Percentiles rank a stretch among this genome's conserved stretches.
phyloP scores from a whole-genome alignment of 2,329 filamentous ascomycete species.

The Arthrobotrys musiformis region DNA sequence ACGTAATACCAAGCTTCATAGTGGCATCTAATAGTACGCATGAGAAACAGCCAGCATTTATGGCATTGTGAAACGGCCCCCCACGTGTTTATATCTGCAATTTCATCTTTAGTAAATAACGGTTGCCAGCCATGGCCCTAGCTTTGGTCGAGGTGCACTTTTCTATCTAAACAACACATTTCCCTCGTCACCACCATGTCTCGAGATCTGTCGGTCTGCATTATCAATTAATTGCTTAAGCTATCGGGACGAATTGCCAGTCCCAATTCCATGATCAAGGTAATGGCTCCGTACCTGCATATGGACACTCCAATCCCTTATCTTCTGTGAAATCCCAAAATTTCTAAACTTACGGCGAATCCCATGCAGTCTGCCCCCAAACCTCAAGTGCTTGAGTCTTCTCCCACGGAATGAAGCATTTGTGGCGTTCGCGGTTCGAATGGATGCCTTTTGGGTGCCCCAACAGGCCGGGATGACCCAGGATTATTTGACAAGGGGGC shows the following conservation, averaged over 20 bases:
- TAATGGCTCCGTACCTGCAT: slow-evolving; percentile 41
- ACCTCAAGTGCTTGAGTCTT: background rate
- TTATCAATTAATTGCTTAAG: background rate
- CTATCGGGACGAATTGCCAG: background rate
- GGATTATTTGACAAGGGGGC: slow-evolving; percentile 13
- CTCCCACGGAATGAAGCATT: slow-evolving; percentile 19
- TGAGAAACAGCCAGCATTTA: too few relatives aligned
- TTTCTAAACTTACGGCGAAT: slow-evolving; percentile 29
- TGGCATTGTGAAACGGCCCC: too few relatives aligned
- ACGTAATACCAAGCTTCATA: too few relatives aligned
- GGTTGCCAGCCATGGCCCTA: too few relatives aligned
- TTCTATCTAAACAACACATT: slow-evolving; percentile 6
- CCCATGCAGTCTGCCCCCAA: slow-evolving; percentile 22
- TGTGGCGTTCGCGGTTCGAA: slow-evolving; percentile 42
- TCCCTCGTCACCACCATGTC: too few relatives aligned
- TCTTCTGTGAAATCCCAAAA: slow-evolving; percentile 13
- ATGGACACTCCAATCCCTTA: slow-evolving; percentile 7
- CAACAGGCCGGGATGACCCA: slow-evolving; percentile 18
- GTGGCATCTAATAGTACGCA: too few relatives aligned
- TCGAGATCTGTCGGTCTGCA: too few relatives aligned
- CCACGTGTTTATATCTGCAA: background rate
- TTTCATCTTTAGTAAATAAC: background rate
- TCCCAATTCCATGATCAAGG: slow-evolving; percentile 19
- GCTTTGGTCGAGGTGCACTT: too few relatives aligned
- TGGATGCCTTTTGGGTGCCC: slow-evolving; percentile 6